Evolutionary conservation across 1,284 basidiomycete genomes (phyloP), one percentile per base, ranked within the genome.

Genomic region (Amylostereum chailletii): DNA sequence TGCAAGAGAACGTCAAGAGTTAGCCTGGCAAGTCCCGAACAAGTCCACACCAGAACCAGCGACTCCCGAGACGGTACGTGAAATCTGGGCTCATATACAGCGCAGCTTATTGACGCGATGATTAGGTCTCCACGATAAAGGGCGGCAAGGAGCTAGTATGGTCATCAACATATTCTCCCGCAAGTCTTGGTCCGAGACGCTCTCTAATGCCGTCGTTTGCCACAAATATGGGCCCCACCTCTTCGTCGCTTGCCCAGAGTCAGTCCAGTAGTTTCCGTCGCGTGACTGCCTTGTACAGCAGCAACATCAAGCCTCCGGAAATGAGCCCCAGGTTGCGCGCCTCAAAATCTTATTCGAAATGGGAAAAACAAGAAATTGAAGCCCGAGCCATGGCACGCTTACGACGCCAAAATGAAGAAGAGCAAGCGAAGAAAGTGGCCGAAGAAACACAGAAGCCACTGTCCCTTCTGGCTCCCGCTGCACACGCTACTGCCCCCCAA

Each of bases 361-460:
- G 83, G 83, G 86, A 89, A 63, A 89, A 87, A 55, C 86, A 89
- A 60, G 86, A 89, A 57, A 62, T 86, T 36, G 86, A 89, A 57
- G 86, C 86, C 3, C 75, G 77, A 45, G 82, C 85, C n/a, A 81
- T 89, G 74, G 73, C 76, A 58, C 78, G 71, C 56, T 73, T 86
- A 58, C 69, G 82, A 42, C 73, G 72, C 45, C 70, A 72, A 55
- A 65, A 66, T 48, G 55, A 55, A 43, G 34, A 65, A 60, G 57
- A 61, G 61, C 30, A 58, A 59, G 42, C 62, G 6, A 52, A 63
- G 53, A 62, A 59, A 50, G 56, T 55, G 32, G 59, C 60, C 44
- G 53, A 51, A 31, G 55, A 62, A 36, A 55, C 61, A 8, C 58
- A 58, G 42, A 51, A 58, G 38, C 53, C 64, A 46, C 51, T 49